Percentiles rank a stretch among this genome's conserved stretches.
Conservation (phyloP, 306 rosid species). For the Quercus mongolica region DNA sequence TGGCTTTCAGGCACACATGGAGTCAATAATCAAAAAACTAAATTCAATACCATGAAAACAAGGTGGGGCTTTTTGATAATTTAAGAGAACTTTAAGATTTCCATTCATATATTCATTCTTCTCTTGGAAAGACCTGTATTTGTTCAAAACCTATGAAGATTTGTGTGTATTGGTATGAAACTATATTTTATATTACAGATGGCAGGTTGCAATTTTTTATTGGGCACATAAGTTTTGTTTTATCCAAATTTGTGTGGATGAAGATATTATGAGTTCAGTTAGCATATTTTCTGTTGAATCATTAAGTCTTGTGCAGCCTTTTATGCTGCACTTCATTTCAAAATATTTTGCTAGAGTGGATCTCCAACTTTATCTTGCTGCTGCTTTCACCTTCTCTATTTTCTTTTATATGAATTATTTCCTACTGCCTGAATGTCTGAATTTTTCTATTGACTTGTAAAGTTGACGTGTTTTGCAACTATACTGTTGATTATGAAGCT, state of each 20-base stretch:
- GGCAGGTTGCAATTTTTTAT: background rate
- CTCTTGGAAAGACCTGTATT: too few relatives aligned
- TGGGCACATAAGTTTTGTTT: background rate
- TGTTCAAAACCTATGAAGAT: background rate
- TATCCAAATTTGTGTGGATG: background rate
- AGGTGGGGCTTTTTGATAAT: too few relatives aligned
- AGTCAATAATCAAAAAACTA: too few relatives aligned
- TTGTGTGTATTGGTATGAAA: background rate
- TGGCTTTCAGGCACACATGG: too few relatives aligned
- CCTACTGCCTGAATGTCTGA: too few relatives aligned
- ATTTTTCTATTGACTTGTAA: too few relatives aligned
- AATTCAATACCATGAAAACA: too few relatives aligned
- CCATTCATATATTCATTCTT: too few relatives aligned
- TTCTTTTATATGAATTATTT: too few relatives aligned
- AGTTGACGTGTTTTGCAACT: too few relatives aligned
- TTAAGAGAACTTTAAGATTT: too few relatives aligned
- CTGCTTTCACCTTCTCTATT: background rate
- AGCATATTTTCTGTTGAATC: background rate
- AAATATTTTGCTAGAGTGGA: background rate
- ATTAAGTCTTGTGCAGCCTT: background rate
- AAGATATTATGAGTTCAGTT: background rate
- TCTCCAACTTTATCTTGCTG: background rate
- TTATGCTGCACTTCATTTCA: background rate
- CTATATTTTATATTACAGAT: background rate
- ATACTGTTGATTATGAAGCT: too few relatives aligned